phyloP scores from a whole-genome alignment of 768 basidiomycete species.

The Pisolithus orientalis region DNA sequence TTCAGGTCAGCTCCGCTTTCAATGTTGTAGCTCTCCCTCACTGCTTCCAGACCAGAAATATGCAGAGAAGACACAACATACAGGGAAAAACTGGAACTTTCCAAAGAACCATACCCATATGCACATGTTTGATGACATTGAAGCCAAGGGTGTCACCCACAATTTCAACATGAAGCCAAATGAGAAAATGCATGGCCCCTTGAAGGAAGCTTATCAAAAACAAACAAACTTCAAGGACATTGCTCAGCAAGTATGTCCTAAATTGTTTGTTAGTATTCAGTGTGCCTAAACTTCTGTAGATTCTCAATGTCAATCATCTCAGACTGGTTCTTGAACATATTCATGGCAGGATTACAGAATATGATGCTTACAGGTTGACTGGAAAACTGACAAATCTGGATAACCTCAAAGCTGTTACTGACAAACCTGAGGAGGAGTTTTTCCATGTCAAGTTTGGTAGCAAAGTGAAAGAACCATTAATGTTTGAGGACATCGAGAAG shows the following conservation, averaged over 20 bases:
- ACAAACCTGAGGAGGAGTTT: too few species aligned
- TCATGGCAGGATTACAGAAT: neutral
- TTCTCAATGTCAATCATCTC: neutral
- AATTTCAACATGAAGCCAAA: conserved; percentile 28
- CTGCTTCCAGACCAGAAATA: too few species aligned
- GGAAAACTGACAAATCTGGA: neutral
- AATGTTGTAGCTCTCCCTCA: conserved; percentile 1
- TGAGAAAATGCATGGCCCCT: conserved; percentile 23
- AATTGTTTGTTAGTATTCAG: neutral
- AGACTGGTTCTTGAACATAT: neutral
- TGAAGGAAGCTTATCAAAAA: too few species aligned
- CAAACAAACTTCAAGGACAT: too few species aligned
- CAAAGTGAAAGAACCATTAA: too few species aligned
- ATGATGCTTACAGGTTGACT: neutral
- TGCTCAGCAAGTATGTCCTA: conserved; percentile 17
- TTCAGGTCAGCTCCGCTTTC: conserved; percentile 3
- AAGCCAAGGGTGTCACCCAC: conserved; percentile 4
- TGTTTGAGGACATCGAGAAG: too few species aligned
- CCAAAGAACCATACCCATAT: too few species aligned
- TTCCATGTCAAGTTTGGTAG: too few species aligned
- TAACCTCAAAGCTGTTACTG: too few species aligned
- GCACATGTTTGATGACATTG: too few species aligned
- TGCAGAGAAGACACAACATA: too few species aligned
- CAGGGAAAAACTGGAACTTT: too few species aligned
- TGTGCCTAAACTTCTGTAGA: neutral